These are phyloP conservation scores for Lactarius psammicola DNA, from an alignment of 768 basidiomycete species.

Conservation along the genomic window DNA sequence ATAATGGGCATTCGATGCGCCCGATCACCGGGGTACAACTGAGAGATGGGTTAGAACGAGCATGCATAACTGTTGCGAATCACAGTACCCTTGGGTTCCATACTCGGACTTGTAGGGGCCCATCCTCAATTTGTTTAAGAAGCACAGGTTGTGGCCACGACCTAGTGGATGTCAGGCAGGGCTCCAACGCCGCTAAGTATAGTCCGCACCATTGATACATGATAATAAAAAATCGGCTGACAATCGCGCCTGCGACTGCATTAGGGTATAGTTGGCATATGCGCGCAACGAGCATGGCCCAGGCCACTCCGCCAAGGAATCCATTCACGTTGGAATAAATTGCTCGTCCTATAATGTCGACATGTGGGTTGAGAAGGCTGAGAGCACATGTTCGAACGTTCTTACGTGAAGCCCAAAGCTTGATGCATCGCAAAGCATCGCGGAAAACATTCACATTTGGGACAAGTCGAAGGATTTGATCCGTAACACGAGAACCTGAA, in stretches of 20 bases:
- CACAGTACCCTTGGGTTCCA: constrained; percentile 92
- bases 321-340: constrained; percentile 99
- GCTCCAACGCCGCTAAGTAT: neutral
- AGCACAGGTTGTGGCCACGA: constrained; percentile 98
- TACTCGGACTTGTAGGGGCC: constrained; percentile 87
- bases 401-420: constrained; percentile 95
- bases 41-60: constrained; percentile 6
- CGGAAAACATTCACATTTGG: constrained; percentile 94
- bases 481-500: constrained; percentile 90
- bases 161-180: constrained; percentile 48
- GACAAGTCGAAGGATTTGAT: constrained; percentile 92
- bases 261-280: constrained; percentile 99
- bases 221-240: constrained; percentile 97
- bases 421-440: constrained; percentile 92
- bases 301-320: constrained; percentile 96
- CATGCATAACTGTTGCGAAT: constrained; percentile 1
- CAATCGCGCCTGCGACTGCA: constrained; percentile 90
- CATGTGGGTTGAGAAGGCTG: constrained; percentile 8
- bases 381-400: constrained; percentile 24
- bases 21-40: constrained; percentile 89
- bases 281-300: constrained; percentile 98
- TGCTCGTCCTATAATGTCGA: constrained; percentile 64
- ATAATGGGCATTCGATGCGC: constrained; percentile 99
- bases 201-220: constrained; percentile 88
- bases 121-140: constrained; percentile 94